Evolutionary conservation across 78 protist species (phyloP), one percentile per base, ranked within the genome.

Genomic region (Guillardia theta): DNA sequence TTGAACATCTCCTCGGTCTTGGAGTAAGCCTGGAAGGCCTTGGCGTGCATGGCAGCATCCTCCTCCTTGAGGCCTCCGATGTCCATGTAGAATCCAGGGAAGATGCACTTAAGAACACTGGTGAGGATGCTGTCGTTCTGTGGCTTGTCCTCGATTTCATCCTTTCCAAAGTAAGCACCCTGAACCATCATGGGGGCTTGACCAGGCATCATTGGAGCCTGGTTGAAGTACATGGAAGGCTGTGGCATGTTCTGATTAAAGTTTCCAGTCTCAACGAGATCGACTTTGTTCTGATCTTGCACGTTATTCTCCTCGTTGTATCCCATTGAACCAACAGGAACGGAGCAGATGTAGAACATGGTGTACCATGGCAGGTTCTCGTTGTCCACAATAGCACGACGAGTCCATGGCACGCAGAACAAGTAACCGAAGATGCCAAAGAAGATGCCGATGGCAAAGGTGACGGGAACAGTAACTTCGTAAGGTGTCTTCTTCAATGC

Each of bases 341-440:
- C 22, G 6, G 45, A 24, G 46, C 33, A 33, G 45, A 10, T 12
- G 83, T 33, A 33, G 83, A 33, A 33, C 83, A 70, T 70, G 83
- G 83, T 70, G 83, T 70, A 70, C 83, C 83, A 70, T 24, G 83
- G 83, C 9, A 70, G 83, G 41, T 70, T 70, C 83, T 70, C 83
- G 45, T 33, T 70, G 83, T 70, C 83, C 45, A 22, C 21, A 22
- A 24, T 24, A 15, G 83, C 36, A 43, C 83, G 83, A 22, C 45
- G 41, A 12, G 41, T 24, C 83, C 83, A 70, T 12, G 83, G 83
- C 45, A 24, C 41, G 36, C n/a, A 36, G 83, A 24, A 70, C 46
- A 70, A 4, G 83, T 44, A 6, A n/a, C 36, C 9, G 41, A 70
- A 43, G 10, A 70, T 12, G 27, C 46, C 83, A 43, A 33, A 33